Conservation (phyloP, 345 rosid species). For the Dovyalis caffra region DNA sequence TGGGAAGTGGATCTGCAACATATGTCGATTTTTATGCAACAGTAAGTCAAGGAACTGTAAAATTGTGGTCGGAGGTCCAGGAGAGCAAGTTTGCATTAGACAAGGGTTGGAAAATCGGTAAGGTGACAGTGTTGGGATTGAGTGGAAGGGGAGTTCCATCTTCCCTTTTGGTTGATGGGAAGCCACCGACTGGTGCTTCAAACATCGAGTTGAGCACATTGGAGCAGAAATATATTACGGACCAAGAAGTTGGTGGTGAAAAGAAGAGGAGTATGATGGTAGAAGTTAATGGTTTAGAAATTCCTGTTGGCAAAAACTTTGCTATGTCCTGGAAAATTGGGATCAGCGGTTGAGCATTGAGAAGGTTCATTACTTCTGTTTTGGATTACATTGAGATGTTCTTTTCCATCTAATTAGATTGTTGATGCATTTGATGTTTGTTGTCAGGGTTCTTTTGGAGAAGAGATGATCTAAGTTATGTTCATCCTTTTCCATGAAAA, state of each 20-base stretch:
- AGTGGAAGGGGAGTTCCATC: slow-evolving; percentile 41
- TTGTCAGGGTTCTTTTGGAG: slow-evolving; percentile 14
- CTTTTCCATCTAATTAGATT: slow-evolving; percentile 1
- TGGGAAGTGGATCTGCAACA: slow-evolving; percentile 64
- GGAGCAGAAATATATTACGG: slow-evolving; percentile 45
- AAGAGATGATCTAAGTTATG: slow-evolving; percentile 39
- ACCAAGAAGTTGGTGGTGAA: slow-evolving; percentile 32
- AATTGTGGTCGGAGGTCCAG: slow-evolving; percentile 79
- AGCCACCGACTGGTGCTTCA: slow-evolving; percentile 11
- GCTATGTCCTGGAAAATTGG: slow-evolving; percentile 68
- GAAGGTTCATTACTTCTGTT: background rate
- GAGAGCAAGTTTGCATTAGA: slow-evolving; percentile 69
- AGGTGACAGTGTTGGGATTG: slow-evolving; percentile 68
- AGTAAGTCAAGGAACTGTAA: slow-evolving; percentile 51
- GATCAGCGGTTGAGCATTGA: slow-evolving; percentile 7
- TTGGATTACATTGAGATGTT: background rate
- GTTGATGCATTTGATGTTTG: slow-evolving; percentile 6
- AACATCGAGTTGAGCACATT: slow-evolving; percentile 35
- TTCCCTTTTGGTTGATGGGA: slow-evolving; percentile 52
- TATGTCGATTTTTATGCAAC: slow-evolving; percentile 66
- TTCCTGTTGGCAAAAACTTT: slow-evolving; percentile 73
- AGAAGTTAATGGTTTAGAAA: slow-evolving; percentile 51
- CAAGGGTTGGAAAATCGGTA: slow-evolving; percentile 73
- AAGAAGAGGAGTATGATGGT: slow-evolving; percentile 53
- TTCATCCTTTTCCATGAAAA: slow-evolving; percentile 38